Conservation (phyloP, 352 stramenopile species). For the Pythium coloratum region DNA sequence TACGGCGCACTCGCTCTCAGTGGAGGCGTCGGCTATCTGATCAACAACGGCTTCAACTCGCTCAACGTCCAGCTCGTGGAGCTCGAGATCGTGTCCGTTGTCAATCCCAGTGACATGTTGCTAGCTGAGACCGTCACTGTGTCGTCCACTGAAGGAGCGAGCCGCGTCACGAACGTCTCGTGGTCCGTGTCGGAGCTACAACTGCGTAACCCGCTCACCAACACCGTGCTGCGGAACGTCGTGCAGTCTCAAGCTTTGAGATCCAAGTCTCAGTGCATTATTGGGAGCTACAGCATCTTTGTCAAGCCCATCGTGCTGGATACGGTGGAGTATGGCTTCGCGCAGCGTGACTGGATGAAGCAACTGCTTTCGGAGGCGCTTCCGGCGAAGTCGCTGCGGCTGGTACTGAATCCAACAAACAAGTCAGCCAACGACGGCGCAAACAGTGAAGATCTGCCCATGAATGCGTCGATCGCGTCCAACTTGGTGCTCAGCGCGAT, state of each 20-base stretch:
- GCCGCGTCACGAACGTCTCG: background rate
- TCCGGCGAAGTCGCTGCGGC: background rate
- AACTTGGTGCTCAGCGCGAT: background rate
- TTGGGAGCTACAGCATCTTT: background rate
- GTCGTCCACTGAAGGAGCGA: background rate
- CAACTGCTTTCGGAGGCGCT: background rate
- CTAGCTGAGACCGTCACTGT: background rate
- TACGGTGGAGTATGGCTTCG: background rate
- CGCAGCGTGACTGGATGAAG: slow-evolving; percentile 1
- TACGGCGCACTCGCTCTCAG: background rate
- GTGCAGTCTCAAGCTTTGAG: background rate
- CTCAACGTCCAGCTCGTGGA: background rate
- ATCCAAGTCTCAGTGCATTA: background rate
- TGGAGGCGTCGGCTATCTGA: background rate
- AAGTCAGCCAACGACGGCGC: background rate
- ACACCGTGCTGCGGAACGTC: background rate
- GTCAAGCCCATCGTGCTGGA: background rate
- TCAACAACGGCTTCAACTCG: background rate
- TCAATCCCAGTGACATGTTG: background rate
- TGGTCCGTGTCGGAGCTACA: background rate
- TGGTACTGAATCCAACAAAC: background rate
- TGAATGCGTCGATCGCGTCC: slow-evolving; percentile 1
- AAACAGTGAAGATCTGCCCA: background rate
- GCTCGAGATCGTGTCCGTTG: background rate
- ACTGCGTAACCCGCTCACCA: background rate